A percentile compares a stretch with the other conserved stretches of the same genome.
phyloP scores from a whole-genome alignment of 805 yeast genomes.

The Kockiozyma suomiensis region DNA sequence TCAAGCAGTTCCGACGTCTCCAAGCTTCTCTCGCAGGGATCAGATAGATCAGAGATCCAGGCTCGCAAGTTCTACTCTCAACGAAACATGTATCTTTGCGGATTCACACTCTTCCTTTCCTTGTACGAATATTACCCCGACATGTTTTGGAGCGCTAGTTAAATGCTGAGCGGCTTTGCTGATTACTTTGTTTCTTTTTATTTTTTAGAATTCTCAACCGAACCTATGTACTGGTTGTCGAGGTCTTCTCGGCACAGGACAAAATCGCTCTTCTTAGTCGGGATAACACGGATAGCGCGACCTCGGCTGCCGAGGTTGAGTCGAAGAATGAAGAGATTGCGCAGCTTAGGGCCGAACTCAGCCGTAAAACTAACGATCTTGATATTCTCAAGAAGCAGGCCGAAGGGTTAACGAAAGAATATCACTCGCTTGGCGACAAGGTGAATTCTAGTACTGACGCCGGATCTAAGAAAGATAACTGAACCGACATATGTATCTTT shows the following conservation, averaged over 20 bases:
- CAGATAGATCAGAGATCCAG: constrained; percentile 78
- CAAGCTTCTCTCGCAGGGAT: constrained; percentile 33
- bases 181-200: background rate
- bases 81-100: constrained; percentile 93
- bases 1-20: constrained; percentile 44
- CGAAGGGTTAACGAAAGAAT: constrained; percentile 62
- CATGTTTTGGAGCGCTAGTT: background rate
- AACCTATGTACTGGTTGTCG: constrained; percentile 78
- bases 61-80: constrained; percentile 94
- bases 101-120: constrained; percentile 89
- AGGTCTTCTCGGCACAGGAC: constrained; percentile 65
- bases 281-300: constrained; percentile 6
- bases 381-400: constrained; percentile 74
- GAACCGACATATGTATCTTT: background rate
- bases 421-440: constrained; percentile 52
- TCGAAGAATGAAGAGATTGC: constrained; percentile 47
- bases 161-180: background rate
- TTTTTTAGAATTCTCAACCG: constrained; percentile 50
- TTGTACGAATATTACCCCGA: constrained; percentile 54
- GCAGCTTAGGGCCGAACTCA: constrained; percentile 54
- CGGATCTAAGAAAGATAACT: constrained; percentile 39
- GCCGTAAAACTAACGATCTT: constrained; percentile 65
- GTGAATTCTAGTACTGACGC: constrained; percentile 38
- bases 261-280: constrained; percentile 44
- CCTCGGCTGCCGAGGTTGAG: constrained; percentile 38